Evolutionary conservation across 495 filamentous ascomycete genomes (phyloP).

Genomic region (Xylaria longipes): DNA sequence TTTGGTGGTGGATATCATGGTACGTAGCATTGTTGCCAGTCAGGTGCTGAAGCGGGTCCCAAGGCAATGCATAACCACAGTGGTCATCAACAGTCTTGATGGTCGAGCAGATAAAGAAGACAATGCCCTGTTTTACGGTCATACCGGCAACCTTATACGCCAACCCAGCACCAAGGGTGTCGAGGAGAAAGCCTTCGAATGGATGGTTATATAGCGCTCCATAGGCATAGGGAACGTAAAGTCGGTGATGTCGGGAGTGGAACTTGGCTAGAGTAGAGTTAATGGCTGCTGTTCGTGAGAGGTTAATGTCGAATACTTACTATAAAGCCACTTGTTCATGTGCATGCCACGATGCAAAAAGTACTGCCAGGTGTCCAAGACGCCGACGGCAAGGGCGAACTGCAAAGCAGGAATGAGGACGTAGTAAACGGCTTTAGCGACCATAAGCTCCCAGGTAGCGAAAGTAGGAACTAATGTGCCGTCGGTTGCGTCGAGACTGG

Average conservation of each 20-base stretch:
- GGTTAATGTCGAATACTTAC: slow-evolving; percentile 59
- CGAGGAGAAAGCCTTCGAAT: slow-evolving; percentile 88
- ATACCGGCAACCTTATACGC: slow-evolving; percentile 80
- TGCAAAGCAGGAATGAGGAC: slow-evolving; percentile 76
- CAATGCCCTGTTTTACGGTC: slow-evolving; percentile 78
- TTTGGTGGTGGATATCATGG: slow-evolving; percentile 98
- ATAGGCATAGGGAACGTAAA: slow-evolving; percentile 97
- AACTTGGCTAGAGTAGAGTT: slow-evolving; percentile 67
- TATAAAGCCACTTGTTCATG: slow-evolving; percentile 94
- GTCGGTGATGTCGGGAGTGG: slow-evolving; percentile 92
- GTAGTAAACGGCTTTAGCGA: slow-evolving; percentile 80
- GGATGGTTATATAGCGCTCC: slow-evolving; percentile 97
- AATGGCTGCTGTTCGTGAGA: slow-evolving; percentile 18
- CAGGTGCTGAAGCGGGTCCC: slow-evolving; percentile 89
- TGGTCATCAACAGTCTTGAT: slow-evolving; percentile 98
- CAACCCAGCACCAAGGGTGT: slow-evolving; percentile 83
- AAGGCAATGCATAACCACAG: slow-evolving; percentile 93
- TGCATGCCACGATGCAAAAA: slow-evolving; percentile 96
- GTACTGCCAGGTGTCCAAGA: slow-evolving; percentile 97
- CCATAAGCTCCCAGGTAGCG: slow-evolving; percentile 76
- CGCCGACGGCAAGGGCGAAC: slow-evolving; percentile 70
- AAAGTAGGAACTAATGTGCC: slow-evolving; percentile 57
- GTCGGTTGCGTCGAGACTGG: slow-evolving; percentile 50
- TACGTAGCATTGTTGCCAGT: slow-evolving; percentile 94
- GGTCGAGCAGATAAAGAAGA: slow-evolving; percentile 82